These are phyloP conservation scores for Amylostereum areolatum DNA, from an alignment of 1,284 basidiomycete genomes.

Conservation along the genomic window DNA sequence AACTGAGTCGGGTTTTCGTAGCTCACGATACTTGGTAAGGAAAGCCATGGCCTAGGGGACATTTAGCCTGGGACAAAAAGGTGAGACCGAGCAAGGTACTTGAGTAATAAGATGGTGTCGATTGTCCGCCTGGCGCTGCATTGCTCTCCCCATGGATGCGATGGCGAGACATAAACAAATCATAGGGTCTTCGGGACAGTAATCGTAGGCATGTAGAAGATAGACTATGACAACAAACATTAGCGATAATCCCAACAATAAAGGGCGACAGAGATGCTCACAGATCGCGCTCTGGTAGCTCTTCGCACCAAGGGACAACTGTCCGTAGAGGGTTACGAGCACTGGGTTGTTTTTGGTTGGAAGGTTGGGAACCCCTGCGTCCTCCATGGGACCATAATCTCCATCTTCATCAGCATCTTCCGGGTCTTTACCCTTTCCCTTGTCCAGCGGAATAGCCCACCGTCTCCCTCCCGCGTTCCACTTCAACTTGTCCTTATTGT, in stretches of 20 bases:
- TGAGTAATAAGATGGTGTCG: conserved; percentile 81
- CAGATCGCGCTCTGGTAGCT: conserved; percentile 90
- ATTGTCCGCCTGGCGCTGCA: conserved; percentile 94
- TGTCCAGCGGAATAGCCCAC: conserved; percentile 31
- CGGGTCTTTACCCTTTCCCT: conserved; percentile 22
- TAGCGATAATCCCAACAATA: conserved; percentile 2
- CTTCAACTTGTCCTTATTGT: conserved; percentile 49
- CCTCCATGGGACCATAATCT: conserved; percentile 15
- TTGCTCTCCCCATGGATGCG: conserved; percentile 82
- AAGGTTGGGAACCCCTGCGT: conserved; percentile 21
- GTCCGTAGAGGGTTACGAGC: conserved; percentile 79
- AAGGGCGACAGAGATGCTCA: conserved; percentile 34
- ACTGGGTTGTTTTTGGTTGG: conserved; percentile 76
- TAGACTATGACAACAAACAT: conserved; percentile 54
- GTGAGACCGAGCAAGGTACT: conserved; percentile 29
- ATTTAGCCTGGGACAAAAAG: not conserved
- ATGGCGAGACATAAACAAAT: conserved; percentile 80
- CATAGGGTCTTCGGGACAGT: conserved; percentile 79
- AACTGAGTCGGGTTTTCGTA: conserved; percentile 38
- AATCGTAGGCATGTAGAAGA: conserved; percentile 81
- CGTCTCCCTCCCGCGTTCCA: conserved; percentile 53
- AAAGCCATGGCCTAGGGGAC: conserved; percentile 71
- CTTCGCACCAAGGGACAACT: conserved; percentile 77
- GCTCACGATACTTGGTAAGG: conserved; percentile 65
- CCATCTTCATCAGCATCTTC: conserved; percentile 31